Evolutionary conservation across 2,329 filamentous ascomycete species (phyloP).

Genomic region (Chrysoporthe deuterocubensis): DNA sequence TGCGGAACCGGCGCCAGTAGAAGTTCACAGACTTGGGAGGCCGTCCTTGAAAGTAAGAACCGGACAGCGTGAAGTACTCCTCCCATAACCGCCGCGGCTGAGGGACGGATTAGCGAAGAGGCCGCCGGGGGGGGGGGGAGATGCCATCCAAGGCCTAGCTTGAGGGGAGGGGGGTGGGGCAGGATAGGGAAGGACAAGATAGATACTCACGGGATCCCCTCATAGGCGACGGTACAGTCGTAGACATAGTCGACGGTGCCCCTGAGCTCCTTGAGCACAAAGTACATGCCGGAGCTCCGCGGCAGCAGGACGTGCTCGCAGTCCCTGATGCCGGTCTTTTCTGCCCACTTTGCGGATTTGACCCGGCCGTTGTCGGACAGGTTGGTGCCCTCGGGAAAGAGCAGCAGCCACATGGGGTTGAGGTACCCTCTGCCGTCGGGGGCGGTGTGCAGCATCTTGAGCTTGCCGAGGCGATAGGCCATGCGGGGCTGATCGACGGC

Average conservation of each 20-base stretch:
- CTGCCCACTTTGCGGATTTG: conserved; percentile 75
- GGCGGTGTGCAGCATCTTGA: conserved; percentile 61
- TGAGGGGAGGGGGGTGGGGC: too few relatives aligned
- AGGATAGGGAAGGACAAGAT: background rate
- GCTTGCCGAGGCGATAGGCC: conserved; percentile 71
- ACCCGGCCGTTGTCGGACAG: conserved; percentile 70
- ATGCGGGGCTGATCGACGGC: conserved; percentile 76
- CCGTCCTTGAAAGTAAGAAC: conserved; percentile 86
- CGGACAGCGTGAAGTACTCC: conserved; percentile 82
- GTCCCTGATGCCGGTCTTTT: conserved; percentile 74
- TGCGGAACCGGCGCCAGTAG: conserved; percentile 86
- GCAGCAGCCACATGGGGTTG: conserved; percentile 87
- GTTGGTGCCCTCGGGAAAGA: conserved; percentile 90
- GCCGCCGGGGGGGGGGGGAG: background rate
- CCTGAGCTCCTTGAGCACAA: conserved; percentile 76
- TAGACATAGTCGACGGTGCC: conserved; percentile 81
- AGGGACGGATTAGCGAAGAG: background rate
- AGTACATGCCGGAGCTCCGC: conserved; percentile 78
- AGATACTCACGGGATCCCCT: conserved; percentile 80
- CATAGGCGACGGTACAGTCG: conserved; percentile 94
- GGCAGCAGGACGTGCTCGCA: conserved; percentile 76
- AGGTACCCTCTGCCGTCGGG: conserved; percentile 59
- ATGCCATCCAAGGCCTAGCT: background rate
- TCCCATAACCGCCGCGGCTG: conserved; percentile 84
- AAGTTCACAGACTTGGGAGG: conserved; percentile 96